phyloP scores from a whole-genome alignment of 2,329 filamentous ascomycete genomes.

The Acarospora socialis region DNA sequence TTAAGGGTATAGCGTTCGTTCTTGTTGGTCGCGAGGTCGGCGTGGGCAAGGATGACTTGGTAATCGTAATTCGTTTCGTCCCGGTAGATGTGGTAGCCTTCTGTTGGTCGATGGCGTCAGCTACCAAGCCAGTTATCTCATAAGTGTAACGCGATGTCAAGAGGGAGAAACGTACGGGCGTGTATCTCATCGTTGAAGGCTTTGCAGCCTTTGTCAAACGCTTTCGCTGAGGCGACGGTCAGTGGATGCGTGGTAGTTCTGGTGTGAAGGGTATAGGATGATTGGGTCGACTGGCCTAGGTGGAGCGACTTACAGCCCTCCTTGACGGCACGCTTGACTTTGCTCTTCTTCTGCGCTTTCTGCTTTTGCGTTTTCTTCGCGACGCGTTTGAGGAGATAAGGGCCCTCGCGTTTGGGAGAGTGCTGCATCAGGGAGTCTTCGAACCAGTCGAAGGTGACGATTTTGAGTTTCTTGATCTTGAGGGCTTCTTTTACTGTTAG shows the following conservation, averaged over 20 bases:
- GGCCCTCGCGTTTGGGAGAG: background rate
- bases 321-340: constrained; percentile 7
- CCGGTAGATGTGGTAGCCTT: constrained; percentile 12
- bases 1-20: constrained; percentile 11
- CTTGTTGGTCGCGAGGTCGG: constrained; percentile 10
- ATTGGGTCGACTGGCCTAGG: too few relatives aligned
- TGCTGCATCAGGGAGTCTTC: constrained; percentile 20
- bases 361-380: constrained; percentile 12
- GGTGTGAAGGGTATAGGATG: too few relatives aligned
- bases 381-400: constrained; percentile 8
- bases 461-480: constrained; percentile 24
- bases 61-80: constrained; percentile 10
- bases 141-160: background rate
- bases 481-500: constrained; percentile 28
- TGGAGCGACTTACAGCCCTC: constrained; percentile 8
- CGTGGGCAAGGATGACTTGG: constrained; percentile 13
- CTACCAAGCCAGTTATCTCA: background rate
- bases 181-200: constrained; percentile 9
- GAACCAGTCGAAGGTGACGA: constrained; percentile 35
- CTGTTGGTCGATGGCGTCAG: background rate
- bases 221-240: constrained; percentile 6
- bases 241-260: background rate
- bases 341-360: constrained; percentile 14
- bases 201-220: constrained; percentile 10
- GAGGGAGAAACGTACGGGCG: constrained; percentile 2